Evolutionary conservation across 768 basidiomycete genomes (phyloP), one percentile per base, ranked within the genome.

Genomic region (Leccinum subgranulosum): DNA sequence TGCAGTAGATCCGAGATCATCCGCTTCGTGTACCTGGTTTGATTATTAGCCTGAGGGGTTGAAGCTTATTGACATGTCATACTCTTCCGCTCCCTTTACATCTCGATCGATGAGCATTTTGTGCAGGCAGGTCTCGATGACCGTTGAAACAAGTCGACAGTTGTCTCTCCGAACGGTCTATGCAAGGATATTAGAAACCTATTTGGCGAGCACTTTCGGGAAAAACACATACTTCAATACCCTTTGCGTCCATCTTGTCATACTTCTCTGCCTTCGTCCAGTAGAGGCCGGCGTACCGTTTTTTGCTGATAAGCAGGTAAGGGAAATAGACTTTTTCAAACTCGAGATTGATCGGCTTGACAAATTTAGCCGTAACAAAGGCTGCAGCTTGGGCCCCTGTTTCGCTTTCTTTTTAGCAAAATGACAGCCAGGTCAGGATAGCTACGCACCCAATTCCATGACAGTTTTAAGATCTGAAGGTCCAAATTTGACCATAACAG

Each of bases 301-400:
- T 99, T 76, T 99, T 99, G 81, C 79, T 98, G 75, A 99, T 99
- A 50, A 99, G 86, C 54, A 99, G 75, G 73, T 98, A 99, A 5
- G 97, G 97, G 72, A 90, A 98, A 75, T 99, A 99, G 6, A 98
- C 95, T 71, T 99, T 98, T 71, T 99, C 97, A 74, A 99, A 99
- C 73, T 99, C 96, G 27, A 99, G 85, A 72, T 98, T 98, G 78
- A 98, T 98, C 0, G 96, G 97, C 66, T 89, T 88, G 65, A 94
- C 77, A 71, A 99, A 99, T 71, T 94, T 92, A 43, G 80, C 70
- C 0, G 97, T 94, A 17, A 99, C 96, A 15, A 92, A 80, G 15
- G 91, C 85, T 1, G 97, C 97, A 2, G 97, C 97, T 75, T 98
- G 91, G 41, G 86, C 85, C 39, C 95, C 94, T 96, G 63, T 19